These are phyloP conservation scores for Suillus occidentalis DNA, from an alignment of 768 basidiomycete genomes.

Conservation along the genomic window DNA sequence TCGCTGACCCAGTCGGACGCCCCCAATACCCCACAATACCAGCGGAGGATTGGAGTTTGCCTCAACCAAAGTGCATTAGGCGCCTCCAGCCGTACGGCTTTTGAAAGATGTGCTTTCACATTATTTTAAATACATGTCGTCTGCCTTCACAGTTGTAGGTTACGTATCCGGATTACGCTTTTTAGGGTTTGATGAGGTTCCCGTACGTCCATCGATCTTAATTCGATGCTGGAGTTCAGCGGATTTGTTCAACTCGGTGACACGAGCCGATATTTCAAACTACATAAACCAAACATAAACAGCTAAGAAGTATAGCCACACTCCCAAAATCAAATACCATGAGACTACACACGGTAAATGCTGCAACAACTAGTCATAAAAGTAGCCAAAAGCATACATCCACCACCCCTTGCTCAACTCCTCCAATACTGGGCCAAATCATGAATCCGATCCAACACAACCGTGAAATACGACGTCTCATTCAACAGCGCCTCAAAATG, in stretches of 20 bases:
- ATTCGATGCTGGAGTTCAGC: no score
- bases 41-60: constrained; percentile 20
- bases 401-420: constrained; percentile 41
- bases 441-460: constrained; percentile 92
- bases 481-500: constrained; percentile 93
- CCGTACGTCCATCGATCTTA: background rate
- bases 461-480: constrained; percentile 92
- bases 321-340: background rate
- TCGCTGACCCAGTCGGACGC: background rate
- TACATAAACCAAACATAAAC: no score
- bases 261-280: no score
- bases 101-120: background rate
- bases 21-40: background rate
- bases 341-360: background rate
- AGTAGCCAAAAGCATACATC: background rate
- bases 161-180: background rate
- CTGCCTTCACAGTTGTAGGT: background rate
- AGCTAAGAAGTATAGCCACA: no score
- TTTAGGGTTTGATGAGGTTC: background rate
- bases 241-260: no score
- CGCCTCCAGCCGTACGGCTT: constrained; percentile 11
- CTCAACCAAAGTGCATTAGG: constrained; percentile 22
- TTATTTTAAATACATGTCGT: background rate
- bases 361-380: background rate
- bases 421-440: constrained; percentile 89